Base-by-base conservation (phyloP, 768 basidiomycete species). In the Boletus eberwhitei region DNA sequence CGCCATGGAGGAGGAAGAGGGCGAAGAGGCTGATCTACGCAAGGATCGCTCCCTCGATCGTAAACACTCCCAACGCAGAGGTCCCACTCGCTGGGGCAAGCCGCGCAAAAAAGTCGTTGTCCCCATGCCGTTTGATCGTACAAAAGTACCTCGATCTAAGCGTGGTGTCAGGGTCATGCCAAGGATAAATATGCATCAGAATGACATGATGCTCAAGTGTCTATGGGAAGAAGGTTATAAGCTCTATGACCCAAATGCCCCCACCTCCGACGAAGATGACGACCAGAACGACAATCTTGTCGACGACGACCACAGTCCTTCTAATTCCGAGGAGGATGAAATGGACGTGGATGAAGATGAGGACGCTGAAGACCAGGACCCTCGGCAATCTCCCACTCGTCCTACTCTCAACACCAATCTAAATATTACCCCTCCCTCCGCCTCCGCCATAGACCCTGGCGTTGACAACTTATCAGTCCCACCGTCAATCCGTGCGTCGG, bases 1-100 rank as follows among this genome's bases (percentile, higher is more conserved):
- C 50, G 77, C 79, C 34, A 81, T 82, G 79, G 82, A 87, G 55
- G 84, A 87, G 60, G 85, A 87, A 50, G 83, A 85, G 45, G 81
- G 76, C 14, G 71, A 73, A 22, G 75, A 74, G 39, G 64, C 61
- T 38, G 57, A 58, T 56, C 43, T 43, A 8, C 53, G 54, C 65
- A 67, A 54, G 34, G 53, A 64, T 57, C 61, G 52, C 5, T 37
- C 39, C 13, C 31, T 42, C 40, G 45, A 51, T 47, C 61, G 54
- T 26, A 53, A 55, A 61, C 50, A 8, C 17, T 16, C 47, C 12
- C 35, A 31, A 12, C 48, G 37, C 38, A 48, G 46, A 17, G 32
- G 17, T 8, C 13, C 19, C 16, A 2, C 43, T 24, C 48, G 1
- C 26, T 31, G 19, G 3, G 44, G 26, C 24, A 35, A 24, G 3